Evolutionary conservation across 345 rosid species (phyloP), one percentile per base, ranked within the genome.

Genomic region (Bruguiera sexangula): DNA sequence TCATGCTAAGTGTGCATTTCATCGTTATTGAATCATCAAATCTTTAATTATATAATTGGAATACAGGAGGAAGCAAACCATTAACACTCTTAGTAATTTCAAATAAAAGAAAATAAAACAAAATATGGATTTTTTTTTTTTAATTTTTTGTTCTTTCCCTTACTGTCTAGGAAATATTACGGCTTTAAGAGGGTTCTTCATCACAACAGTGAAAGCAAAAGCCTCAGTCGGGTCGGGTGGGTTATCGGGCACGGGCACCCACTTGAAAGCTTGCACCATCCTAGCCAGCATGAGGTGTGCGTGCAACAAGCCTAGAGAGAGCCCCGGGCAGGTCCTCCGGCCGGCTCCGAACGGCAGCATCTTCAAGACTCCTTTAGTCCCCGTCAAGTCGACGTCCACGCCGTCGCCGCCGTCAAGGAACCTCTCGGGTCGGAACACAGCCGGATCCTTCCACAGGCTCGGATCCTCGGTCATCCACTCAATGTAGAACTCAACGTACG

Each of bases 221-320:
- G 93, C 82, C 91, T 94, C 96, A 10, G 86, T 72, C 69, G 88
- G 89, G 83, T 88, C 96, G 50, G 97, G 98, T 65, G 92, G 89
- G 56, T 59, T 6, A 7, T 66, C 83, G 5, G 96, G 84, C 37
- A 76, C 78, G 11, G 92, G 90, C 9, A 87, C 29, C 98, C 97
- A 94, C 68, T 81, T 84, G 76, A 76, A 94, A 13, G 88, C 84
- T 54, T 87, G 98, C 36, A 92, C 75, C 98, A 89, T 94, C 82
- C 80, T 87, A 16, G 98, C 98, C 31, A 91, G 81, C 88, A 88
- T 60, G 83, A 94, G 55, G 51, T 85, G 60, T 15, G 67, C 76
- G 15, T 73, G 76, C 67, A 73, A 54, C 67, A 73, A 3, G 0
- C 76, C 76, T 24, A 73, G 67, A 34, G 76, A 31, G 0, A 73